Percentiles rank a stretch among this genome's conserved stretches.
Evolutionary conservation across 139 green algal species (phyloP).

Genomic region (Chlorella ohadii): DNA sequence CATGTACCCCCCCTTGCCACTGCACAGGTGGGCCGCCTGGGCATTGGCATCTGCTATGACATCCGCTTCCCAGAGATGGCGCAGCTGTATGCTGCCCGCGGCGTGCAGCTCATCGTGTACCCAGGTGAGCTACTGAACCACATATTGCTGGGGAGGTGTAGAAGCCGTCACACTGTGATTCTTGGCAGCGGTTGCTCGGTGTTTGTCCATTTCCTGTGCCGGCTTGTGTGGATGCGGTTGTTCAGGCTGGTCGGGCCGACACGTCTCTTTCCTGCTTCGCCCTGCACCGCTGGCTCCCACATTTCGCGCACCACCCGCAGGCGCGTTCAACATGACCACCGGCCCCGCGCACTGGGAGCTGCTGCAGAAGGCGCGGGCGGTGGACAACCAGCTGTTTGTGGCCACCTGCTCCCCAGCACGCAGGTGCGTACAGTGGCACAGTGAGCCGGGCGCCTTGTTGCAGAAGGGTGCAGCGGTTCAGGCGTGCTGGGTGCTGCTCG

Average conservation of each 20-base stretch:
- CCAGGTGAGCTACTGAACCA: slow-evolving; percentile 63
- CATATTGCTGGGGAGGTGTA: too few relatives aligned
- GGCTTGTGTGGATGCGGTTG: too few relatives aligned
- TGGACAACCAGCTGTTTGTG: slow-evolving; percentile 97
- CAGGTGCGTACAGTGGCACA: too few relatives aligned
- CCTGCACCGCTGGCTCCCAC: neutral
- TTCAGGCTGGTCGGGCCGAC: too few relatives aligned
- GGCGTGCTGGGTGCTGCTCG: too few relatives aligned
- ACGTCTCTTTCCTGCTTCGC: too few relatives aligned
- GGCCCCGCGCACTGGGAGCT: slow-evolving; percentile 97
- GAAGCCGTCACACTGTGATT: too few relatives aligned
- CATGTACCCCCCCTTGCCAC: neutral
- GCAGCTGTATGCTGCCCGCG: slow-evolving; percentile 80
- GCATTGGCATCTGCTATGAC: slow-evolving; percentile 98
- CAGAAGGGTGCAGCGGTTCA: too few relatives aligned
- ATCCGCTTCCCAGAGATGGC: slow-evolving; percentile 97
- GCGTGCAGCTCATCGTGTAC: slow-evolving; percentile 91
- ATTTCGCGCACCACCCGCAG: neutral
- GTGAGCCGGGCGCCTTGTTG: too few relatives aligned
- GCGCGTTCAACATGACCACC: slow-evolving; percentile 60
- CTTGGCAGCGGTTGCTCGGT: too few relatives aligned
- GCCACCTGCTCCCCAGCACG: slow-evolving; percentile 90
- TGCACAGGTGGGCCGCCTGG: slow-evolving; percentile 61
- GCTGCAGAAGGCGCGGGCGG: slow-evolving; percentile 84
- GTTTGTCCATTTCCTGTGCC: too few relatives aligned